phyloP scores from a whole-genome alignment of 2,329 filamentous ascomycete genomes.

The Metarhizium sp. region DNA sequence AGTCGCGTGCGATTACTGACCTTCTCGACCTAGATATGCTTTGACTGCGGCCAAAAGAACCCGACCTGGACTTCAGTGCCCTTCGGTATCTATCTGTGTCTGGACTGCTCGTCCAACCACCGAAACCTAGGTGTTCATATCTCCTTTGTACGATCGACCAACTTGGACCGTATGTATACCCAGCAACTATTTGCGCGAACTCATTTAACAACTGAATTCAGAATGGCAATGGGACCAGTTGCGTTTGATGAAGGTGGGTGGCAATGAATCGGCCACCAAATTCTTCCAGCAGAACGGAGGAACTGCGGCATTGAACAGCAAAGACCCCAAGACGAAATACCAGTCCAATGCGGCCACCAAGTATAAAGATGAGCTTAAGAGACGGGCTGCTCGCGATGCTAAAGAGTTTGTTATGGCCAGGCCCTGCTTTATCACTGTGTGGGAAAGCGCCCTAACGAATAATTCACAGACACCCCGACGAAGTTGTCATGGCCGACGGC shows the following conservation, averaged over 20 bases:
- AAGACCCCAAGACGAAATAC: slow-evolving; percentile 96
- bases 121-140: slow-evolving; percentile 97
- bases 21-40: slow-evolving; percentile 65
- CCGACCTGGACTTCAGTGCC: slow-evolving; percentile 97
- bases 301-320: slow-evolving; percentile 86
- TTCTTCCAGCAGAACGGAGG: slow-evolving; percentile 97
- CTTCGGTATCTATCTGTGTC: slow-evolving; percentile 93
- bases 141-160: slow-evolving; percentile 96
- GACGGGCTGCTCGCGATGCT: slow-evolving; percentile 72
- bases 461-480: slow-evolving; percentile 59
- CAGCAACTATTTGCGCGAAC: not conserved
- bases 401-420: slow-evolving; percentile 55
- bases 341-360: slow-evolving; percentile 87
- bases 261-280: slow-evolving; percentile 95
- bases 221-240: slow-evolving; percentile 99
- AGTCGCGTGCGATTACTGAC: not conserved
- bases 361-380: slow-evolving; percentile 95
- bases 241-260: slow-evolving; percentile 94
- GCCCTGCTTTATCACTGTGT: not conserved
- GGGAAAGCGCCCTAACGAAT: slow-evolving; percentile 14
- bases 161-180: slow-evolving; percentile 77
- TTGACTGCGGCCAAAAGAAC: slow-evolving; percentile 96
- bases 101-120: slow-evolving; percentile 96
- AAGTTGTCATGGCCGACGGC: slow-evolving; percentile 76
- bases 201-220: slow-evolving; percentile 23